Evolutionary conservation across 2,329 filamentous ascomycete genomes (phyloP).

Genomic region (Alternaria viburni): DNA sequence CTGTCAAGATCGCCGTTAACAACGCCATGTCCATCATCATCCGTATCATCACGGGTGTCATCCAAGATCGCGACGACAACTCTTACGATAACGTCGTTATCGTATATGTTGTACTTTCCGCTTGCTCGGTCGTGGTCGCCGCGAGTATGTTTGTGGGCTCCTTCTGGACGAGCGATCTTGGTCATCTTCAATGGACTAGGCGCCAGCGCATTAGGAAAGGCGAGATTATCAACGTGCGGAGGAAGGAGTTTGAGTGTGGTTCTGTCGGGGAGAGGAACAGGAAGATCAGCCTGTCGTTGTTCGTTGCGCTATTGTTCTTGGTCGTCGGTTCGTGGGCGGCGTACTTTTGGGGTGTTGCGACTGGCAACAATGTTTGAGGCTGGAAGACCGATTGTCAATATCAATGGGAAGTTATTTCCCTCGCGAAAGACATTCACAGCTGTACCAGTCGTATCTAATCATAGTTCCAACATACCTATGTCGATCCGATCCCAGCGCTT

Average conservation of each 20-base stretch:
- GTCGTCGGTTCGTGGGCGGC: conserved; percentile 61
- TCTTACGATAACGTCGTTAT: conserved; percentile 63
- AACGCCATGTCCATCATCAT: conserved; percentile 69
- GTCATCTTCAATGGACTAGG: conserved; percentile 64
- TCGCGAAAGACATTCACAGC: no score
- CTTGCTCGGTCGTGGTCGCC: conserved; percentile 56
- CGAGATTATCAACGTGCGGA: conserved; percentile 52
- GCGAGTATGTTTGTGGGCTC: conserved; percentile 49
- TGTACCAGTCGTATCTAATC: no score
- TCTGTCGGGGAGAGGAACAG: conserved; percentile 48
- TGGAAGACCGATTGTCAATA: neutral
- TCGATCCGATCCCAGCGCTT: no score
- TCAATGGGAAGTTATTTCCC: neutral
- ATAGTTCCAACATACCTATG: no score
- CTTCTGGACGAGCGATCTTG: conserved; percentile 52
- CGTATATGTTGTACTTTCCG: conserved; percentile 63
- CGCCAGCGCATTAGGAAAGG: conserved; percentile 59
- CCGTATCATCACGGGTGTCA: conserved; percentile 62
- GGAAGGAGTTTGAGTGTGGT: conserved; percentile 48
- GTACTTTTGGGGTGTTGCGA: conserved; percentile 67
- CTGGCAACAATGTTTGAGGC: conserved; percentile 49
- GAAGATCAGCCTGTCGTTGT: conserved; percentile 50
- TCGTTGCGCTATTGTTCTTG: conserved; percentile 54
- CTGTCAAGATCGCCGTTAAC: conserved; percentile 67
- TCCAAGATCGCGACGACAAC: conserved; percentile 65